Evolutionary conservation across 129 eudicot species (phyloP).

Genomic region (Flaveria ramosissima): DNA sequence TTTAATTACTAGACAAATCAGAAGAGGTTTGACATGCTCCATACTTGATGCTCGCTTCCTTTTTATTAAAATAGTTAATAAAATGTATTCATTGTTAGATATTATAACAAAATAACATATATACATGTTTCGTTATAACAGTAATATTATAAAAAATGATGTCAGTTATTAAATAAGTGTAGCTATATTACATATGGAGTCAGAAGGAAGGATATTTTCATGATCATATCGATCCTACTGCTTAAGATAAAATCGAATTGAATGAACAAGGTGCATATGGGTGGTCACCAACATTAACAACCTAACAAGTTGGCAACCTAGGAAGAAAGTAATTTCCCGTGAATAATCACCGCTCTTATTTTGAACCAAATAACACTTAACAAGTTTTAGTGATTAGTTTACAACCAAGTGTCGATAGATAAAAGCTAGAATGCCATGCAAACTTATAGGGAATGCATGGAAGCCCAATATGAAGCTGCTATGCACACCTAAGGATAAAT

Average conservation of each 20-base stretch:
- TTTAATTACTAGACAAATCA: too few relatives aligned
- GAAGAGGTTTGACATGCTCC: too few relatives aligned
- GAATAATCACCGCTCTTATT: conserved; percentile 3
- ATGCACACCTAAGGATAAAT: too few relatives aligned
- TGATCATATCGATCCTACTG: neutral
- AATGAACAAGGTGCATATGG: conserved; percentile 13
- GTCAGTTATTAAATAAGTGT: neutral
- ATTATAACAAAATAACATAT: neutral
- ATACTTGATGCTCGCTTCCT: neutral
- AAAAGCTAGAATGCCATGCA: too few relatives aligned
- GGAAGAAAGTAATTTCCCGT: neutral
- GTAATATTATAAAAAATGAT: too few relatives aligned
- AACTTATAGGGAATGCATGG: too few relatives aligned
- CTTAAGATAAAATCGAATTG: neutral
- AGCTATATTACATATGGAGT: conserved; percentile 1
- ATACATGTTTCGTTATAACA: neutral
- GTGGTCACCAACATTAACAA: conserved; percentile 25
- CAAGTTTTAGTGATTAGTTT: neutral
- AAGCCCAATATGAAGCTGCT: too few relatives aligned
- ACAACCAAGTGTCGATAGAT: too few relatives aligned
- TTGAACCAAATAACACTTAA: neutral
- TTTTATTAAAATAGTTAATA: too few relatives aligned
- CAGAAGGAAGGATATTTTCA: neutral
- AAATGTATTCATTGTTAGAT: neutral
- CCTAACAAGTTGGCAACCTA: conserved; percentile 10